Evolutionary conservation across 2,329 filamentous ascomycete genomes (phyloP), one percentile per base, ranked within the genome.

Genomic region (Talaromyces sp.): DNA sequence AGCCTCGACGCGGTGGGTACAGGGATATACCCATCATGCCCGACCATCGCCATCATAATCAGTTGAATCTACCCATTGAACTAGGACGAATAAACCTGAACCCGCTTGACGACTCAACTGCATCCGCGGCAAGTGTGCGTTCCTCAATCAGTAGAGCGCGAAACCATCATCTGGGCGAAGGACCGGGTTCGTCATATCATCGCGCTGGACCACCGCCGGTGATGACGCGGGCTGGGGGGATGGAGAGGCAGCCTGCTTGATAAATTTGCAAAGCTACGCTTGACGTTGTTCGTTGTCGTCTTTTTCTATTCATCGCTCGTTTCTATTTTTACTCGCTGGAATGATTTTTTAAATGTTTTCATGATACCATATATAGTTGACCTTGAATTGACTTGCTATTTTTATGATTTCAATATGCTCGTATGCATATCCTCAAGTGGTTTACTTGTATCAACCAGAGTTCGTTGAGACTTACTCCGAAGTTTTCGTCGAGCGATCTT

Each of bases 211-310:
- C 60, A 11, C 70, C 67, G 8, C 70, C 72, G 3, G 68, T 76
- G n/a, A 69, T 77, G 58, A 70, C 72, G 6, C 73, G 71, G 27
- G 69, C 76, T 6, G 67, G 76, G n/a, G 75, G 75, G 67, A 66
- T 79, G 58, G 77, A 79, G 66, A 73, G 76, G 59, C 77, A 76
- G 60, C 71, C 79, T 62, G 78, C 76, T 14, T 79, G 70, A 54
- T 41, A 10, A 10, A 45, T 33, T 19, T 43, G 35, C 35, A 6
- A 37, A 3, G 58, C 19, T 10, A 49, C 45, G 13, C 7, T 5
- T 27, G 19, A n/a, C 24, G 9, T 14, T 8, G 14, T 16, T 47
- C 27, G 8, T 41, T 31, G 27, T 31, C 27, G 27, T 31, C 4
- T 31, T 31, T 31, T 31, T 5, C 2, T 60, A 27, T 56, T 59